Evolutionary conservation across 2,329 filamentous ascomycete genomes (phyloP), one percentile per base, ranked within the genome.

Genomic region (Penicillium sumatraense): DNA sequence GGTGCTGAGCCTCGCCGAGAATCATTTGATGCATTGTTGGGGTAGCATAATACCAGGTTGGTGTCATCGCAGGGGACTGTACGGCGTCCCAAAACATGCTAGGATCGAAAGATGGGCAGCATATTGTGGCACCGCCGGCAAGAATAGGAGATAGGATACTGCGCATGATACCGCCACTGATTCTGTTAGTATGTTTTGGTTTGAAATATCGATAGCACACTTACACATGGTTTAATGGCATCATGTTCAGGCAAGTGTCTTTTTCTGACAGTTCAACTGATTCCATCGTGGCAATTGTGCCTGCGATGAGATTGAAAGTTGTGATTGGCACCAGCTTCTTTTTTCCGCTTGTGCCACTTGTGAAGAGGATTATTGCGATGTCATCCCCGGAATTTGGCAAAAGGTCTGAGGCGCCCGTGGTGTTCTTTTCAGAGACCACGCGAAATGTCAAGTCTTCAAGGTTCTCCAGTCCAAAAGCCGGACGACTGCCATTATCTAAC

Each of bases 41-140:
- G 11, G 81, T 83, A 1, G 82, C 82, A 62, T 84, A 84, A 66
- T 84, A 85, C 82, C 82, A 85, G 0, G 81, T 84, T 1, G 81
- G 79, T 5, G 70, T 64, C 57, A 59, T 61, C 3, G 44, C 18
- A 21, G 75, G 71, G 31, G 75, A 72, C 53, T 83, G 75, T 5
- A 82, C 75, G 14, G 81, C 74, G 59, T 84, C 81, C 82, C 82
- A 85, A 64, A 85, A 85, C 14, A 82, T 71, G 60, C 76, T 81
- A 2, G 81, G 78, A 45, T 84, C 81, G 61, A 84, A 85, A 1
- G 76, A 79, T 11, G 78, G 67, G 57, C 82, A 84, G 66, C 82
- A 83, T 21, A 84, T 80, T 1, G 80, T 80, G 0, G 81, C 80
- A 2, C 82, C 82, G 3, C 80, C 80, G 0, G 82, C 80, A 51